Base-by-base conservation (phyloP, 2,329 filamentous ascomycete genomes). In the Coleophoma crateriformis region DNA sequence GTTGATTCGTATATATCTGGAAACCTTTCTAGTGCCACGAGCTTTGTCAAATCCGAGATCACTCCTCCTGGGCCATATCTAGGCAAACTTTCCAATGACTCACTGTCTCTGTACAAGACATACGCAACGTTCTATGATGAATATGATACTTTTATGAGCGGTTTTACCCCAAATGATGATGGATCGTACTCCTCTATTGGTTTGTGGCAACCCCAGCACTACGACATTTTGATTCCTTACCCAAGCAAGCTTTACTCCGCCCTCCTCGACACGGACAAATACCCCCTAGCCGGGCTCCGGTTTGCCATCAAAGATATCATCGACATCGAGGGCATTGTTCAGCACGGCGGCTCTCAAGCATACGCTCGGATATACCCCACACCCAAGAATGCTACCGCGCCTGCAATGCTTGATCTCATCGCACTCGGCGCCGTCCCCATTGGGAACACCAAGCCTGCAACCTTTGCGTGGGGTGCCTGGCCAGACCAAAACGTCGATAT, bases 241-340 rank as follows among this genome's bases (percentile, higher is more conserved):
- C 38, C 38, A 19, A 19, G 17, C 7, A 41, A 13, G 22, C 13
- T 41, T 12, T 7, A 41, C 4, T 19, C 11, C 38, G 13, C 17
- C 2, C 38, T 41, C 20, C 13, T 19, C 17, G n/a, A 41, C 20
- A 7, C 13, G 17, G 38, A 15, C 15, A 10, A 41, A 15, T 41
- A 41, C 22, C 41, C 47, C 12, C 22, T 49, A 20, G 32, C 38
- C 8, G 39, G 47, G 0, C 27, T 49, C 7, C 19, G 81, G 10
- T 64, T 84, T 1, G 81, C 74, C 1, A 71, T 84, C 48, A 85
- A 85, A 62, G 81, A 84, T 51, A 77, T 82, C 42, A 81, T 73
- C 57, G 69, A 79, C 52, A 62, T 83, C 37, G 69, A 72, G 22
- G 82, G 81, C 2, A 62, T 82, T 0, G 68, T 68, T 7, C 82